Base-by-base conservation (phyloP, 176 grass and related monocot species). In the Aegilops tauschii region DNA sequence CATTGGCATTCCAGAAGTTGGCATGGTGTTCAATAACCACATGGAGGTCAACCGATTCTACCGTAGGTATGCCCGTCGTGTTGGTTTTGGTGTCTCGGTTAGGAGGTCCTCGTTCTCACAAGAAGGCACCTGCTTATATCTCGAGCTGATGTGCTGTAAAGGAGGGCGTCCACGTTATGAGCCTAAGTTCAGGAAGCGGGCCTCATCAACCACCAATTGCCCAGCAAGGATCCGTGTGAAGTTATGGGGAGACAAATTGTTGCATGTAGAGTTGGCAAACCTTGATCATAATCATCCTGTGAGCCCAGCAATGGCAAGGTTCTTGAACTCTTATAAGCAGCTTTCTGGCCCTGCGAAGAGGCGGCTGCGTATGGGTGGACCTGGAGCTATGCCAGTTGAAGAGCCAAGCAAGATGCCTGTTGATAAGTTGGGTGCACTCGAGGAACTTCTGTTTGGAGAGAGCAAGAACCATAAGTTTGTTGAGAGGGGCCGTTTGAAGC, bases 71-170 rank as follows among this genome's bases (percentile, higher is more conserved):
- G 96, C 93, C 32, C 88, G 91, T 20, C 92, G 93, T 82, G 92
- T 94, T 42, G 96, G 96, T 47, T 98, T 98, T 58, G 96, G 93
- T 36, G 92, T 98, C 50, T 95, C 96, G 16, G 92, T 95, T 23
- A 91, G 96, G 76, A 93, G 96, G 71, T 98, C 96, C 17, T 95
- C 96, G 3, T 98, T 98, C 75, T 92, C 94, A 71, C 88, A 95
- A 85, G 93, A 95, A 81, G 91, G 93, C 39, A 90, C 78, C 72
- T 98, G 93, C 65, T 85, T 98, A 64, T 98, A 98, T 86, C 92
- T 98, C 1, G 96, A 98, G 79, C 80, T 97, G 70, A 97, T 97
- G 92, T 97, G 95, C 85, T 95, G 95, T 85, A 97, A 97, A 78
- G 95, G 95, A 69, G 95, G 95, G 34, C 79, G 91, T 4, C 88